These are phyloP conservation scores for Emmonsiellopsis sp. DNA, from an alignment of 2,329 filamentous ascomycete species.

Conservation along the genomic window DNA sequence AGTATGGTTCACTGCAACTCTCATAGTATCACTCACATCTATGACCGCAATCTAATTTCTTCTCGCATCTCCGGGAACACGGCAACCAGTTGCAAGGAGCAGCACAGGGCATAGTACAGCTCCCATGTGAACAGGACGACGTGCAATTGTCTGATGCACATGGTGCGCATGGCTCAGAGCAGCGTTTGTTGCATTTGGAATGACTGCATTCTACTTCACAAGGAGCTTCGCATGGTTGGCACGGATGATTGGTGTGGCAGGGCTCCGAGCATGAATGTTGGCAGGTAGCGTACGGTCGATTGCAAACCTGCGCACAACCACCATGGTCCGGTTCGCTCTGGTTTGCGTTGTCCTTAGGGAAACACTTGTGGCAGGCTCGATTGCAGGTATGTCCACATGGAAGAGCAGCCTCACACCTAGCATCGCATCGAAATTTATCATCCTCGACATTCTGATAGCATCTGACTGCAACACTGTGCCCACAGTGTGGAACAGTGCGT, in stretches of 20 bases:
- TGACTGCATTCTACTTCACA: slow-evolving; percentile 52
- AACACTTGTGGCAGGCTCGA: slow-evolving; percentile 4
- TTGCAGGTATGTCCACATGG: slow-evolving; percentile 10
- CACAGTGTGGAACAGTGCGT: background rate
- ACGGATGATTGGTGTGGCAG: slow-evolving; percentile 10
- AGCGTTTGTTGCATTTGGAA: slow-evolving; percentile 43
- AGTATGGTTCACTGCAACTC: slow-evolving; percentile 41
- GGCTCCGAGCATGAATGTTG: background rate
- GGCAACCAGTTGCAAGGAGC: too few relatives aligned
- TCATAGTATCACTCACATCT: too few relatives aligned
- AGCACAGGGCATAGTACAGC: too few relatives aligned
- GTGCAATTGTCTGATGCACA: too few relatives aligned
- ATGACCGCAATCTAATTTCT: too few relatives aligned
- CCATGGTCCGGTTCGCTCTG: slow-evolving; percentile 6
- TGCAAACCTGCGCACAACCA: slow-evolving; percentile 8
- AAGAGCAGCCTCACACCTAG: slow-evolving; percentile 4
- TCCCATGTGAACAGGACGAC: too few relatives aligned
- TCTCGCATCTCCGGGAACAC: too few relatives aligned
- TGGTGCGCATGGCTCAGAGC: slow-evolving; percentile 6
- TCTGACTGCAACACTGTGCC: background rate
- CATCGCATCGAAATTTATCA: background rate
- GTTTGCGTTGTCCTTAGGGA: background rate
- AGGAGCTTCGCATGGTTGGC: slow-evolving; percentile 13
- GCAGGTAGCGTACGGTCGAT: slow-evolving; percentile 10
- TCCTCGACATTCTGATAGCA: background rate